phyloP scores from a whole-genome alignment of 441 rosid genomes.

The Eruca vesicaria region DNA sequence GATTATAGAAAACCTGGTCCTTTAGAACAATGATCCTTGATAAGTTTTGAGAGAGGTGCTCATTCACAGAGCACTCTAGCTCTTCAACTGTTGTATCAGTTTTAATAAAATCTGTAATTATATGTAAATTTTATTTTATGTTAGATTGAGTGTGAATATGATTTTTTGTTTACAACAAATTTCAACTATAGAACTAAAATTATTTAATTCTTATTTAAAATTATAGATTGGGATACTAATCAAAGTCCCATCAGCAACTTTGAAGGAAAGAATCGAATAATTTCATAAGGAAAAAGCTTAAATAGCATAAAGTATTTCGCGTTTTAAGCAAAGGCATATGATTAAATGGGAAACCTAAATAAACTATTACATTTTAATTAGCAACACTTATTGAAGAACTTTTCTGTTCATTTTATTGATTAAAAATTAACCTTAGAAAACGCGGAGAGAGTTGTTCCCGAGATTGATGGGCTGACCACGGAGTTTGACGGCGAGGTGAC shows the following conservation, averaged over 20 bases:
- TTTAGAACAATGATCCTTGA: too few species aligned
- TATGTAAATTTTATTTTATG: too few species aligned
- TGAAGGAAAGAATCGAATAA: conserved; percentile 22
- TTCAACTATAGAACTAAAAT: too few species aligned
- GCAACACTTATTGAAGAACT: conserved; percentile 6
- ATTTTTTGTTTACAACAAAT: too few species aligned
- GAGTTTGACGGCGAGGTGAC: conserved; percentile 37
- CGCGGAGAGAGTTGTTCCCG: conserved; percentile 28
- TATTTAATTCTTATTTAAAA: too few species aligned
- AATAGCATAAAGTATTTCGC: conserved; percentile 7
- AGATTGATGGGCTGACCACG: conserved; percentile 36
- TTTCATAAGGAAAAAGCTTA: neutral
- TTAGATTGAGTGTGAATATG: too few species aligned
- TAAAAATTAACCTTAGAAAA: conserved; percentile 35
- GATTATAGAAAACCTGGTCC: too few species aligned
- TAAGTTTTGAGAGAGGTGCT: too few species aligned
- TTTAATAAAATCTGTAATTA: too few species aligned
- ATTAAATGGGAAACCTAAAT: conserved; percentile 13
- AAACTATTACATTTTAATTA: conserved; percentile 4
- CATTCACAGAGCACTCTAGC: too few species aligned
- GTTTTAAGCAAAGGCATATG: conserved; percentile 26
- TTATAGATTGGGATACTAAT: conserved; percentile 26
- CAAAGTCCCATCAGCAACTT: conserved; percentile 23
- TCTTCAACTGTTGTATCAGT: too few species aligned
- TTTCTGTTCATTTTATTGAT: neutral